These are phyloP conservation scores for Spathaspora sp. DNA, from an alignment of 1,139 yeast genomes.

Conservation along the genomic window DNA sequence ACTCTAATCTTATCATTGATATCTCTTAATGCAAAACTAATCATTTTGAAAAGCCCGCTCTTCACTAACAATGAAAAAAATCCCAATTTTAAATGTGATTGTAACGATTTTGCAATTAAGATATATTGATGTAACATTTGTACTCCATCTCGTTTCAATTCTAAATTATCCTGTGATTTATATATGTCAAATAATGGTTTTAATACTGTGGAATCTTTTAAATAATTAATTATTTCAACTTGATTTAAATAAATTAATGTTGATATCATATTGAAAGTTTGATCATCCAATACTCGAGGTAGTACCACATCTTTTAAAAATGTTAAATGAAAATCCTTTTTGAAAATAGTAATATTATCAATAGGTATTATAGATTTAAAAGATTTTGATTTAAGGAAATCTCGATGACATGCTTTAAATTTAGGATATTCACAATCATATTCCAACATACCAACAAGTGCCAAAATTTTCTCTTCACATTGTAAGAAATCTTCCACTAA, in stretches of 20 bases:
- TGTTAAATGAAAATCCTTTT: constrained; percentile 73
- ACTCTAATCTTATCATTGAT: constrained; percentile 53
- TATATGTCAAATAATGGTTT: constrained; percentile 60
- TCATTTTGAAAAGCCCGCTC: constrained; percentile 67
- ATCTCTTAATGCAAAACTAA: constrained; percentile 70
- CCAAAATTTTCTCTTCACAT: constrained; percentile 55
- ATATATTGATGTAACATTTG: constrained; percentile 80
- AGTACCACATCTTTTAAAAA: constrained; percentile 84
- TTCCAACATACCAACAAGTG: constrained; percentile 81
- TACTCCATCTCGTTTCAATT: constrained; percentile 66
- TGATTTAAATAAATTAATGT: constrained; percentile 70
- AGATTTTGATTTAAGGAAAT: constrained; percentile 55
- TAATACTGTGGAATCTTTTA: constrained; percentile 55
- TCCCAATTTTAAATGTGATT: constrained; percentile 58
- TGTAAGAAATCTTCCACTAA: constrained; percentile 67
- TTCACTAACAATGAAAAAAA: constrained; percentile 66
- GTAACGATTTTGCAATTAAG: constrained; percentile 69
- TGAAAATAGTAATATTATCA: constrained; percentile 56
- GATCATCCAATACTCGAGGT: constrained; percentile 80
- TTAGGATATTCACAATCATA: constrained; percentile 86
- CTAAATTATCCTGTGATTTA: constrained; percentile 9
- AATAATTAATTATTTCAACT: constrained; percentile 63
- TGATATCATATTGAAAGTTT: constrained; percentile 62
- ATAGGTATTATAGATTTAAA: constrained; percentile 76
- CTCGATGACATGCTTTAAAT: constrained; percentile 76